Conservation (phyloP, 2,329 filamentous ascomycete species). For the Trichoderma simmonsii region DNA sequence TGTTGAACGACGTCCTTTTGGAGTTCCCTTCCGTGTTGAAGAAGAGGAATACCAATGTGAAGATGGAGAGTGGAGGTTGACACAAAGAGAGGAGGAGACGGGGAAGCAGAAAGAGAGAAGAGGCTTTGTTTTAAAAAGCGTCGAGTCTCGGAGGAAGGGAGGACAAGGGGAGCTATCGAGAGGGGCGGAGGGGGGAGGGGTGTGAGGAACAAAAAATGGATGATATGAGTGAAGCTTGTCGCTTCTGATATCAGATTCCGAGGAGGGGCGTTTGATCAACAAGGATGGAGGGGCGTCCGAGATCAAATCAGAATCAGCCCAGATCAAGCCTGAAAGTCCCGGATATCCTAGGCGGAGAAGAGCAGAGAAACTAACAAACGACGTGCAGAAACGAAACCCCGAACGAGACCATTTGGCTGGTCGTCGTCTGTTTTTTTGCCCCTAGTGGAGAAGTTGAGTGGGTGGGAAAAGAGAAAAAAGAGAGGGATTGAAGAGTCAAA, state of each 20-base stretch:
- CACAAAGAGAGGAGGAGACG: not conserved
- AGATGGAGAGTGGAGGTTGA: not conserved
- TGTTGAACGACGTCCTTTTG: constrained; percentile 20
- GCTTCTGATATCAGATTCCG: constrained; percentile 5
- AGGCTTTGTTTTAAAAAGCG: not conserved
- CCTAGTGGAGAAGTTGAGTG: not conserved
- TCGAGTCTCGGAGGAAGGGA: not conserved
- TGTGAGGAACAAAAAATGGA: constrained; percentile 7
- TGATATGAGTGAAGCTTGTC: constrained; percentile 6
- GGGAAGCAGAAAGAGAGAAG: not conserved
- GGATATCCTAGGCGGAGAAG: not conserved
- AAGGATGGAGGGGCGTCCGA: not conserved
- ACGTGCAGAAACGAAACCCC: not conserved
- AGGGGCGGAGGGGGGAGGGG: not conserved
- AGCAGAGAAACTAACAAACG: not conserved
- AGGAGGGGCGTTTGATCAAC: not conserved
- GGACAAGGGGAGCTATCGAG: not conserved
- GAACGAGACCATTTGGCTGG: not conserved
- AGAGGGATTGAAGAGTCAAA: not conserved
- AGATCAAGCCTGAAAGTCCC: constrained; percentile 1
- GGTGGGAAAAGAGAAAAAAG: not conserved
- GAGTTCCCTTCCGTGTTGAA: not conserved
- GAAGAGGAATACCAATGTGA: not conserved
- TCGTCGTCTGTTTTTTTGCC: not conserved
- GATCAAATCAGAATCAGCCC: constrained; percentile 5